A percentile compares a stretch with the other conserved stretches of the same genome.
Evolutionary conservation across 164 flowering plant species (phyloP).

Genomic region (Hamamelis virginiana): DNA sequence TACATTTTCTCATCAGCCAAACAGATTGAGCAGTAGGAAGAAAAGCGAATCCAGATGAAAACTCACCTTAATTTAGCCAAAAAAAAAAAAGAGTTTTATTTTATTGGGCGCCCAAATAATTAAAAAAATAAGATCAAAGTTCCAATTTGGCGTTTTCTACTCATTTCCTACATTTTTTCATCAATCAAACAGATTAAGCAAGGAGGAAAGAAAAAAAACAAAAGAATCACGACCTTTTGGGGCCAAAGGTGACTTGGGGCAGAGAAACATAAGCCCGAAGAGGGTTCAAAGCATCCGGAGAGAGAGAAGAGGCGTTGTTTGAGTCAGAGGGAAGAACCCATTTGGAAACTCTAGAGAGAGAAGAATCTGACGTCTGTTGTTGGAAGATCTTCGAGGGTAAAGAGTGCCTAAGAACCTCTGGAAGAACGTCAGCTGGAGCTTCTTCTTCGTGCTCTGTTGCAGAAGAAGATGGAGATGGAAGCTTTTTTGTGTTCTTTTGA

Average conservation of each 20-base stretch:
- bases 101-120: too few species aligned
- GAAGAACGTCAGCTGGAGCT: constrained; percentile 70
- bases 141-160: not conserved
- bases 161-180: not conserved
- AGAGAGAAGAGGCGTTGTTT: constrained; percentile 15
- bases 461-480: constrained; percentile 18
- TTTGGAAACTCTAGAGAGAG: constrained; percentile 46
- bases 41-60: too few species aligned
- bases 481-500: constrained; percentile 30
- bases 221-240: constrained; percentile 51
- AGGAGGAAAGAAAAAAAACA: too few species aligned
- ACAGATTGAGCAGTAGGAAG: too few species aligned
- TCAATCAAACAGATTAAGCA: constrained; percentile 1
- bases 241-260: constrained; percentile 90
- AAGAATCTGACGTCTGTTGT: constrained; percentile 28
- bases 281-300: constrained; percentile 65
- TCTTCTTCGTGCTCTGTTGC: constrained; percentile 13
- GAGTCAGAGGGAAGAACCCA: constrained; percentile 54
- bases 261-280: constrained; percentile 65
- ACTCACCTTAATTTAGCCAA: too few species aligned
- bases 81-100: too few species aligned
- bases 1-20: too few species aligned
- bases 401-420: constrained; percentile 78
- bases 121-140: too few species aligned
- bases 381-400: constrained; percentile 51